phyloP scores from a whole-genome alignment of 2,329 filamentous ascomycete species.

The Fusarium praegraminearum region DNA sequence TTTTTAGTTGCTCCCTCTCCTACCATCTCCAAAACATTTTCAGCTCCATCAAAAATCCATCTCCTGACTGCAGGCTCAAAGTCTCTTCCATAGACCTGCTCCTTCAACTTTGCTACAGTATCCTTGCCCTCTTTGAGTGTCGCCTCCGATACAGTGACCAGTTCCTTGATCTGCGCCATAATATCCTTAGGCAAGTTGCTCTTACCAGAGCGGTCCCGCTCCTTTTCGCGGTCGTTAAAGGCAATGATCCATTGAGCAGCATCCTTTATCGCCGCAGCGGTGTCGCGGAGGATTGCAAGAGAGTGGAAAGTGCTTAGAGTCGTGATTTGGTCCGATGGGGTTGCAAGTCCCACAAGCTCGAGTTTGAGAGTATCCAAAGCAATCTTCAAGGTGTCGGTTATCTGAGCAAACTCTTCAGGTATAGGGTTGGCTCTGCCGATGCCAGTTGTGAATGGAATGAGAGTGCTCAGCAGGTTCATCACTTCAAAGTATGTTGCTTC shows the following conservation, averaged over 20 bases:
- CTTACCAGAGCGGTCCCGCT: constrained; percentile 55
- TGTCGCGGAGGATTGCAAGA: constrained; percentile 55
- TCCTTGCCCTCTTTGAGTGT: constrained; percentile 52
- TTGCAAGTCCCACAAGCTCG: constrained; percentile 26
- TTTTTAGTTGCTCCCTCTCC: constrained; percentile 43
- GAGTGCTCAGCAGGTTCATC: constrained; percentile 56
- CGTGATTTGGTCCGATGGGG: constrained; percentile 34
- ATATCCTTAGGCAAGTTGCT: constrained; percentile 56
- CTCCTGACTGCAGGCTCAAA: constrained; percentile 45
- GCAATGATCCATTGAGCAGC: constrained; percentile 52
- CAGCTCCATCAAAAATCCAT: constrained; percentile 49
- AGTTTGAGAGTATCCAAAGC: constrained; percentile 34
- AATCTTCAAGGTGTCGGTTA: constrained; percentile 41
- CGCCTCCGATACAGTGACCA: constrained; percentile 49
- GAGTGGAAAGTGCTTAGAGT: constrained; percentile 53
- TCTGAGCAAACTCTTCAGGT: constrained; percentile 44
- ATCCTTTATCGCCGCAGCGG: constrained; percentile 51
- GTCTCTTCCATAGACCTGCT: constrained; percentile 45
- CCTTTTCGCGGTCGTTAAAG: constrained; percentile 56
- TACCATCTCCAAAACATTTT: constrained; percentile 43
- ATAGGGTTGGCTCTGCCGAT: constrained; percentile 43
- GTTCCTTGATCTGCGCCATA: constrained; percentile 50
- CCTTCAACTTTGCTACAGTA: constrained; percentile 48
- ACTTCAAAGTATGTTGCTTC: constrained; percentile 61
- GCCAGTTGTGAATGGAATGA: constrained; percentile 49